These are phyloP conservation scores for Podospora appendiculata DNA, from an alignment of 495 filamentous ascomycete species.

Conservation along the genomic window DNA sequence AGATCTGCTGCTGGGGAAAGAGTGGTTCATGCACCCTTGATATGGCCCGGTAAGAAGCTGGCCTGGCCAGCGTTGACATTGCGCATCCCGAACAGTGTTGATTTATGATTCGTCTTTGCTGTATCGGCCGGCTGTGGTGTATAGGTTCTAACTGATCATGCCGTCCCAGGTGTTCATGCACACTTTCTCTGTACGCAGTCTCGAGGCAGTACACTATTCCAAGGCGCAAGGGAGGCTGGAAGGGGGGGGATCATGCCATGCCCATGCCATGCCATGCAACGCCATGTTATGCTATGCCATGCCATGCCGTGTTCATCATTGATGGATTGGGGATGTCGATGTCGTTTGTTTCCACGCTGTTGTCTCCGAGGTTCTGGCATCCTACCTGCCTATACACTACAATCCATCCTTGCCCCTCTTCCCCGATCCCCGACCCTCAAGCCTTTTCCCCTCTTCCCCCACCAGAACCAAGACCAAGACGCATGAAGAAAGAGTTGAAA, in stretches of 20 bases:
- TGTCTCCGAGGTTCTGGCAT: neutral
- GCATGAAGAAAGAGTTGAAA: neutral
- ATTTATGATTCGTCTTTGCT: too few relatives aligned
- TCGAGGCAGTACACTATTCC: neutral
- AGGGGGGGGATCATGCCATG: neutral
- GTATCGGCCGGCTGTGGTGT: too few relatives aligned
- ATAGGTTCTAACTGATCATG: neutral
- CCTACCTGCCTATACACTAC: neutral
- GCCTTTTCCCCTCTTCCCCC: too few relatives aligned
- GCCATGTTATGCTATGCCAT: conserved; percentile 5
- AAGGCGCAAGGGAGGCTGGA: neutral
- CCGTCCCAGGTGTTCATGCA: neutral
- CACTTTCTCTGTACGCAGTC: too few relatives aligned
- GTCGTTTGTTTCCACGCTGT: neutral
- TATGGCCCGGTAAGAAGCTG: neutral
- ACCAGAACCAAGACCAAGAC: neutral
- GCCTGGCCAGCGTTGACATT: neutral
- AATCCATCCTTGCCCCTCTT: neutral
- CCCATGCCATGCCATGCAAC: neutral
- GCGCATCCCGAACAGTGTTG: neutral
- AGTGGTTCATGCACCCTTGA: neutral
- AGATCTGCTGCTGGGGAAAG: neutral
- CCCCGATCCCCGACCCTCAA: neutral
- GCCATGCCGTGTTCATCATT: neutral
- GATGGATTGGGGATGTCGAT: neutral